Percentiles rank a stretch among this genome's conserved stretches.
Conservation (phyloP, 2,329 filamentous ascomycete genomes). For the Pseudogymnoascus sp. region DNA sequence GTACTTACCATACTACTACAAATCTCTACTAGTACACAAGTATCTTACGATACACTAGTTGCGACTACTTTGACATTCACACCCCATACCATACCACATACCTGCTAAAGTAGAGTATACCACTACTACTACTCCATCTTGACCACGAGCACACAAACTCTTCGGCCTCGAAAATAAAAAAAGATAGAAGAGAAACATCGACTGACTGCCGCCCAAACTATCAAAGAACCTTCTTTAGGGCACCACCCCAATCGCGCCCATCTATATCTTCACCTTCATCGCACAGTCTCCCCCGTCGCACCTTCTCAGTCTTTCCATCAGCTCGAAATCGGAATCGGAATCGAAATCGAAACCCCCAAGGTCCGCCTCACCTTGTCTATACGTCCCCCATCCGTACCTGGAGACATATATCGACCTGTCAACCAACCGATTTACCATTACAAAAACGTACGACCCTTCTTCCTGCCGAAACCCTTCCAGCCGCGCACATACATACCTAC, state of each 20-base stretch:
- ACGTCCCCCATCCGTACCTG: not conserved
- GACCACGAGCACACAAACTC: not conserved
- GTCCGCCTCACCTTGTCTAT: not conserved
- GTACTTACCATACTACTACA: not conserved
- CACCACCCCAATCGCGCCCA: not conserved
- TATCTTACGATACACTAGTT: not conserved
- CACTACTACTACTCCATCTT: not conserved
- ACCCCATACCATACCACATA: not conserved
- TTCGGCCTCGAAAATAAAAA: not conserved
- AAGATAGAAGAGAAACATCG: not conserved
- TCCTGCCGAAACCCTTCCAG: not conserved
- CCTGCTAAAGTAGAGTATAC: not conserved
- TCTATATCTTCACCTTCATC: not conserved
- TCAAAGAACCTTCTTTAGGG: not conserved
- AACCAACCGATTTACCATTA: not conserved
- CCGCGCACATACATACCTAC: not conserved
- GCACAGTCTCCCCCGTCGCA: not conserved
- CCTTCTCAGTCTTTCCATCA: not conserved
- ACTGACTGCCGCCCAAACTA: not conserved
- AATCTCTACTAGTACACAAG: not conserved
- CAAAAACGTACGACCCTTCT: not conserved
- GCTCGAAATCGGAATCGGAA: not conserved
- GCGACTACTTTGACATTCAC: not conserved
- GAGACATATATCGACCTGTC: not conserved
- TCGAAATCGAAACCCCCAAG: too few relatives aligned